Conservation (phyloP, 1,284 basidiomycete genomes). For the Waitea zeae region DNA sequence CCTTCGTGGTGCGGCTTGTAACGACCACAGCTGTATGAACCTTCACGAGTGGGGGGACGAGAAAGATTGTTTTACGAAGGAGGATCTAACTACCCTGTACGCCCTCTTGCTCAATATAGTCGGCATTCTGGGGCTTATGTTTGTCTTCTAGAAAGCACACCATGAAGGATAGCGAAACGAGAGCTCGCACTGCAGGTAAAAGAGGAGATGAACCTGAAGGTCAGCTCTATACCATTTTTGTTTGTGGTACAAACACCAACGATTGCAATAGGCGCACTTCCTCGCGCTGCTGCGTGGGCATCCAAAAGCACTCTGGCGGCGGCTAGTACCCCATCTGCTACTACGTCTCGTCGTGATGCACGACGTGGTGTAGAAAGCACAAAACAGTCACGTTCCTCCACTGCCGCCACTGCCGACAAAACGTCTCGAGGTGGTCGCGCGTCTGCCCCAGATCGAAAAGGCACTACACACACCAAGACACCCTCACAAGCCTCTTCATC, state of each 20-base stretch:
- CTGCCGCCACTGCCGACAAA: too few relatives aligned
- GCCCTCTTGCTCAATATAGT: conserved; percentile 17
- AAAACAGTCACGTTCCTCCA: too few relatives aligned
- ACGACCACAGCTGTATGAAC: conserved; percentile 83
- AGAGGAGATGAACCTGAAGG: conserved; percentile 47
- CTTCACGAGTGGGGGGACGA: conserved; percentile 98
- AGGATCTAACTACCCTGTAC: conserved; percentile 78
- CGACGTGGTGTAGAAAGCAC: too few relatives aligned
- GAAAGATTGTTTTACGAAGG: conserved; percentile 90
- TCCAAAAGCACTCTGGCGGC: too few relatives aligned
- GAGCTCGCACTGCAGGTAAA: conserved; percentile 23
- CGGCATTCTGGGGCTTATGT: conserved; percentile 8
- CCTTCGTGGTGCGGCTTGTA: conserved; percentile 75
- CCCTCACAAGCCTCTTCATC: too few relatives aligned
- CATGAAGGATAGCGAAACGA: conserved; percentile 68
- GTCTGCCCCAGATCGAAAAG: too few relatives aligned
- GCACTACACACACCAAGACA: too few relatives aligned
- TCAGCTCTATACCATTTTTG: too few relatives aligned
- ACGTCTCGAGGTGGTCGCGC: too few relatives aligned
- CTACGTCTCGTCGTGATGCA: too few relatives aligned
- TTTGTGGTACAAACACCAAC: too few relatives aligned
- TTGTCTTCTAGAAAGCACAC: conserved; percentile 59
- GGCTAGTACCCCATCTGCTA: too few relatives aligned
- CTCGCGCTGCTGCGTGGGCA: conserved; percentile 76
- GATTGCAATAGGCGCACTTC: conserved; percentile 33